These are phyloP conservation scores for Monosporascus sp. DNA, from an alignment of 2,329 filamentous ascomycete genomes.

Conservation along the genomic window DNA sequence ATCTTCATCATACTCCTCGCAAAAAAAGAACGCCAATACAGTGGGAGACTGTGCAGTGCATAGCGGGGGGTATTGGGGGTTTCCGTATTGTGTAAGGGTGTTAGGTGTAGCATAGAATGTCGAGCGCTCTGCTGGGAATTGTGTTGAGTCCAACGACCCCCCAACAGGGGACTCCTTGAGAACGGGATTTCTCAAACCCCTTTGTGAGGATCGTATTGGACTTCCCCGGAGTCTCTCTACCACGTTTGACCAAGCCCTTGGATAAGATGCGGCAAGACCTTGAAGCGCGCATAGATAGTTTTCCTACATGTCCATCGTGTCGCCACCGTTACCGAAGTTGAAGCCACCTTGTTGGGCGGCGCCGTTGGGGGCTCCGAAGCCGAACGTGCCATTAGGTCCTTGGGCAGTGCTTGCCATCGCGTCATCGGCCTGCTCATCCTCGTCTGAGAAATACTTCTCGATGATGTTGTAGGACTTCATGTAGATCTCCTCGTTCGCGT, in stretches of 20 bases:
- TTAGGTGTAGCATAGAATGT: not conserved
- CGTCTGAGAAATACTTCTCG: constrained; percentile 99
- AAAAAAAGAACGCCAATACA: constrained; percentile 4
- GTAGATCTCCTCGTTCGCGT: constrained; percentile 99
- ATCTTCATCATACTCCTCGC: constrained; percentile 27
- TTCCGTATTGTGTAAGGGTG: constrained; percentile 17
- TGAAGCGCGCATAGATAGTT: not conserved
- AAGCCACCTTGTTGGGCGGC: constrained; percentile 67
- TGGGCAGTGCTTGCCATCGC: constrained; percentile 65
- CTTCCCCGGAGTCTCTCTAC: not conserved
- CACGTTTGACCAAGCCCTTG: not conserved
- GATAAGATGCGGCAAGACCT: not conserved
- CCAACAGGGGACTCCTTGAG: not conserved
- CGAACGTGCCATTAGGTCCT: constrained; percentile 67
- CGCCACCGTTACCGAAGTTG: constrained; percentile 77
- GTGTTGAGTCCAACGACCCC: not conserved
- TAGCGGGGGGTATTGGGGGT: constrained; percentile 18
- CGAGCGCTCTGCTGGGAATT: constrained; percentile 1
- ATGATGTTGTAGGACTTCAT: constrained; percentile 99
- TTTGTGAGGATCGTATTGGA: not conserved
- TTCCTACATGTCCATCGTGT: constrained; percentile 61
- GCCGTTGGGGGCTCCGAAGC: constrained; percentile 63
- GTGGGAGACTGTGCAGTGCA: constrained; percentile 27
- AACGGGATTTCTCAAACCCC: not conserved
- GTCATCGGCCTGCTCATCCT: constrained; percentile 89